Base-by-base conservation (phyloP, 805 yeast species). In the Spathaspora arborariae region DNA sequence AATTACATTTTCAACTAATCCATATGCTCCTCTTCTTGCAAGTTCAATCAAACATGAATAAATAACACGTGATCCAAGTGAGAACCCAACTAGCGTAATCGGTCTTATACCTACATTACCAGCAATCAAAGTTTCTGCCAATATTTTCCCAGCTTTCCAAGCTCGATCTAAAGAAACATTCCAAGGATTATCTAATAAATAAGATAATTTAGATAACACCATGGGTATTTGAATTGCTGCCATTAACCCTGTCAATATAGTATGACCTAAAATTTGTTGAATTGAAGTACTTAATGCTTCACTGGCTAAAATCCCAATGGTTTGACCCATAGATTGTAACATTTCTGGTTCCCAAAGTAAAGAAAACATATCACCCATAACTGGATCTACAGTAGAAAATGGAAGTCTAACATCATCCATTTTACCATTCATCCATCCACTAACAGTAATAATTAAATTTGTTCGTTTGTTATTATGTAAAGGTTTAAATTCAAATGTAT, bases 301-400 rank as follows among this genome's bases (percentile, higher is more conserved):
- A 36, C 92, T 86, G 0, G 99, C 99, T 47, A 94, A 75, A 56
- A 94, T 91, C 51, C 82, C 81, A 52, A 94, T 92, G 0, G 99
- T 94, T 64, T 94, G 97, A 61, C 99, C 99, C 79, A 88, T 89
- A 46, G 96, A 86, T 51, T 82, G 84, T 57, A 94, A 80, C 94
- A 94, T 88, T 54, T 94, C 99, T 0, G 99, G 99, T 64, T 94
- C 99, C 99, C 99, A 94, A 41, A 88, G 70, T 6, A 94, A 72
- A 0, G 98, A 89, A 56, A 85, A 88, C 54, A 94, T 68, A 62
- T 94, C 99, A 15, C 99, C 99, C 92, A 92, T 90, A 0, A 92
- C 88, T 0, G 99, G 99, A 60, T 95, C 99, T 7, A 94, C 87
- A 0, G 99, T 94, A 1, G 96, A 87, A 60, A 91, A 94, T 2